A percentile compares a stretch with the other conserved stretches of the same genome.
Conservation (phyloP, 805 yeast genomes). For the Zygosaccharomyces lentus region DNA sequence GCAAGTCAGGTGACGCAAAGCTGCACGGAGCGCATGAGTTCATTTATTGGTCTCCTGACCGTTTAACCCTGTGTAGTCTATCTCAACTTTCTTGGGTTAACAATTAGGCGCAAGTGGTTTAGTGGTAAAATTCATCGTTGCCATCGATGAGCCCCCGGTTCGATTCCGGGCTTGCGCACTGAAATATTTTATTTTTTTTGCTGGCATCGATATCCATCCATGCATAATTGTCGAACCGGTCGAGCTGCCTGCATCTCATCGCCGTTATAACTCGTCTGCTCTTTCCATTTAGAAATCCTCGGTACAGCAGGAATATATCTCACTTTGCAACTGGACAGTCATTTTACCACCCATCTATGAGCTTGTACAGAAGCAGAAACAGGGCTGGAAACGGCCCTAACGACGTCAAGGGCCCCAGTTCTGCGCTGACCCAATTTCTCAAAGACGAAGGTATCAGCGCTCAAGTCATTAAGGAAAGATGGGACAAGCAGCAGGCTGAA, state of each 20-base stretch:
- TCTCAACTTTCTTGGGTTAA: too few species aligned
- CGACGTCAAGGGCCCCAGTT: conserved; percentile 56
- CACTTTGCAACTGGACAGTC: neutral
- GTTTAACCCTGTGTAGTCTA: too few species aligned
- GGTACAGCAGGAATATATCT: neutral
- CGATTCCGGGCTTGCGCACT: conserved; percentile 30
- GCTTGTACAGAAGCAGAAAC: conserved; percentile 30
- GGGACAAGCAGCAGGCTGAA: conserved; percentile 32
- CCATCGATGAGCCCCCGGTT: conserved; percentile 31
- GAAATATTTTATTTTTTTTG: conserved; percentile 8
- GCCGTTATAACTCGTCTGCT: too few species aligned
- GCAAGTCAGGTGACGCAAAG: too few species aligned
- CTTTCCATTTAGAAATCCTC: neutral
- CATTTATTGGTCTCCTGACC: too few species aligned
- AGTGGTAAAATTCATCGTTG: conserved; percentile 29
- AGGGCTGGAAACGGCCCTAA: conserved; percentile 15
- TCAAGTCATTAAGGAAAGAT: conserved; percentile 58
- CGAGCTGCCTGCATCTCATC: too few species aligned
- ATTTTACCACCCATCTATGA: neutral
- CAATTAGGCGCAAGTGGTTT: conserved; percentile 27
- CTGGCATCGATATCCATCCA: neutral
- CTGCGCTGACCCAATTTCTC: conserved; percentile 85
- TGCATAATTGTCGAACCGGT: neutral
- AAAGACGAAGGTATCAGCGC: conserved; percentile 87
- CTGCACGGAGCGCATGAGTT: too few species aligned